Conservation (phyloP, 495 filamentous ascomycete genomes). For the Penicillium ucsense region DNA sequence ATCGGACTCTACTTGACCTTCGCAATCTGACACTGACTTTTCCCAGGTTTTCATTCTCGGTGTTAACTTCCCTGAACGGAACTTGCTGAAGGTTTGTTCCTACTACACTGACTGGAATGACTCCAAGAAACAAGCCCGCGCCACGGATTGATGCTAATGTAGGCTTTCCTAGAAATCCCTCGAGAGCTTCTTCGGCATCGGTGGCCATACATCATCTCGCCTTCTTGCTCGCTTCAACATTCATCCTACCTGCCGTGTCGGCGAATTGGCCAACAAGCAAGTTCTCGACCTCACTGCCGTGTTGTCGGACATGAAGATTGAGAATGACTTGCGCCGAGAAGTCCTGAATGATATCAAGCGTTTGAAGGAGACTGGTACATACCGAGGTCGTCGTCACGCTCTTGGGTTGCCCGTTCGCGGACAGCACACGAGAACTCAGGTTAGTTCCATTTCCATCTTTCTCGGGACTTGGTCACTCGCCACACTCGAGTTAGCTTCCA, state of each 20-base stretch:
- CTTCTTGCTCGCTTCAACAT: constrained; percentile 83
- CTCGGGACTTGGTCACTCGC: no score
- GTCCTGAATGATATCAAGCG: constrained; percentile 76
- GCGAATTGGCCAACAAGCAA: constrained; percentile 58
- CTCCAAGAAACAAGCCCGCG: no score
- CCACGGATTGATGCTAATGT: no score
- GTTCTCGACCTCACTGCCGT: constrained; percentile 72
- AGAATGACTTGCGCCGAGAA: constrained; percentile 73
- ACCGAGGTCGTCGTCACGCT: constrained; percentile 83
- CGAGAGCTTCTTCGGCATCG: constrained; percentile 83
- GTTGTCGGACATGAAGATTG: constrained; percentile 85
- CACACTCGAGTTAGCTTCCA: no score
- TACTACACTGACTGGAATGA: not conserved
- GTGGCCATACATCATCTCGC: constrained; percentile 54
- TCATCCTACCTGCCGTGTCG: constrained; percentile 68
- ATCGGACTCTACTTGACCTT: not conserved
- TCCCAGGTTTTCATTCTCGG: constrained; percentile 71
- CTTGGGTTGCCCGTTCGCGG: constrained; percentile 80
- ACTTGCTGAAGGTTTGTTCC: constrained; percentile 63
- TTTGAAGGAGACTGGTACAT: constrained; percentile 82
- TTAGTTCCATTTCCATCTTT: constrained; percentile 22
- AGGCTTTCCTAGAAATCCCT: constrained; percentile 57
- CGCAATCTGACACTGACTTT: not conserved
- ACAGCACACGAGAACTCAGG: constrained; percentile 77
- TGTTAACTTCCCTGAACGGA: constrained; percentile 72